A percentile compares a stretch with the other conserved stretches of the same genome.
phyloP scores from a whole-genome alignment of 78 protist species.

The slime mould (Dictyostelium discoideum) region dicty_2.7 NC_007089.4:5463501-5464000 shows the following conservation, averaged over 20 bases:
- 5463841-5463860: neutral
- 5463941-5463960: too few species aligned
- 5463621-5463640: neutral
- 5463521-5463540: too few species aligned
- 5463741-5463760: neutral
- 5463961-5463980: neutral
- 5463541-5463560: neutral
- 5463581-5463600: neutral
- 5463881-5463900: neutral
- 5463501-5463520: neutral
- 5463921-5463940: too few species aligned
- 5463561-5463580: too few species aligned
- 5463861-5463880: neutral
- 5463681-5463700: neutral
- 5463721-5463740: neutral
- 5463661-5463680: neutral
- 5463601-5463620: neutral
- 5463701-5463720: neutral
- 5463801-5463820: neutral
- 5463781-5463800: neutral
- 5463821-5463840: neutral
- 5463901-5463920: neutral
- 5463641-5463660: slow-evolving; percentile 30
- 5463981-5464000: slow-evolving; percentile 49
- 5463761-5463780: too few species aligned